Evolutionary conservation across 768 basidiomycete species (phyloP).

Genomic region (Nidularia pulvinata): DNA sequence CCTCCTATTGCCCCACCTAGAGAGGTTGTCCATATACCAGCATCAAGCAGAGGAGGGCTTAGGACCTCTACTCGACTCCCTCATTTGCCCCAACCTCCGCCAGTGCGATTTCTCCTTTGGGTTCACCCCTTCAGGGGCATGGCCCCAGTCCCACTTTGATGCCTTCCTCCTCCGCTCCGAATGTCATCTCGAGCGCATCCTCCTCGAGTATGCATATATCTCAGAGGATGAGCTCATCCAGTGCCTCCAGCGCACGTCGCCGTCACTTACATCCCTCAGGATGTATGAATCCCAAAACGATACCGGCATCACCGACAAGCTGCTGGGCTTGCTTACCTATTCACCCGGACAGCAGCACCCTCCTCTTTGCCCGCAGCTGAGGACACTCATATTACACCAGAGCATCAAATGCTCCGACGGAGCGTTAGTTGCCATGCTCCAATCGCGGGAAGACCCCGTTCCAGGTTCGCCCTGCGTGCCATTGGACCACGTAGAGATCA

Average conservation of each 20-base stretch:
- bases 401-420: conserved; percentile 11
- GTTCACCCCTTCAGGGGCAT: conserved; percentile 9
- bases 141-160: conserved; percentile 11
- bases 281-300: conserved; percentile 11
- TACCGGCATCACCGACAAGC: conserved; percentile 7
- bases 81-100: conserved; percentile 12
- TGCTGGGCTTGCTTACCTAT: conserved; percentile 7
- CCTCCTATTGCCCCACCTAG: conserved; percentile 13
- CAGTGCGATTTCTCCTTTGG: conserved; percentile 13
- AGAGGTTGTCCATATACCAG: conserved; percentile 14
- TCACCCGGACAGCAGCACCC: too few species aligned
- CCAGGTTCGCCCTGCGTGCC: neutral
- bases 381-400: conserved; percentile 8
- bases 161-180: conserved; percentile 11
- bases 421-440: conserved; percentile 11
- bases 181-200: conserved; percentile 9
- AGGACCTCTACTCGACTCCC: conserved; percentile 12
- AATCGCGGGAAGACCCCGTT: conserved; percentile 4
- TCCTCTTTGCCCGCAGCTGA: conserved; percentile 10
- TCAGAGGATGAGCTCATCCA: conserved; percentile 12
- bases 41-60: conserved; percentile 14
- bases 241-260: conserved; percentile 9
- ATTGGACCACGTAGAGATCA: neutral
- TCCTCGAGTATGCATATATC: conserved; percentile 16
- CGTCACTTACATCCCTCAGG: conserved; percentile 10